phyloP scores from a whole-genome alignment of 176 grass and related monocot genomes.

The Lolium rigidum region DNA sequence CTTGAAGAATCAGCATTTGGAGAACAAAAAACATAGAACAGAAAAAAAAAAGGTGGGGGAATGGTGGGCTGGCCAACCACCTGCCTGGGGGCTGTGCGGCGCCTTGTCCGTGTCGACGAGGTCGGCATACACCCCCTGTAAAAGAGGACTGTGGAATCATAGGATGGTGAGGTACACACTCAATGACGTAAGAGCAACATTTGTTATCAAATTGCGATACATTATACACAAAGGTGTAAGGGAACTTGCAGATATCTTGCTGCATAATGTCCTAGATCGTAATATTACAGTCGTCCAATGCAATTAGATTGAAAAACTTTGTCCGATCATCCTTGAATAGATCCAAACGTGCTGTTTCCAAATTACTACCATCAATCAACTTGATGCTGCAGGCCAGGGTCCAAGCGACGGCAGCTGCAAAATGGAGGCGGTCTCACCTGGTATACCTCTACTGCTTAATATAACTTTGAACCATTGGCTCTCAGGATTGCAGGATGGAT shows the following conservation, averaged over 20 bases:
- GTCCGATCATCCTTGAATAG: not conserved
- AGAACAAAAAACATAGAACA: no score
- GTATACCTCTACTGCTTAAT: slow-evolving; percentile 55
- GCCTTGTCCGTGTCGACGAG: no score
- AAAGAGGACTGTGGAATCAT: no score
- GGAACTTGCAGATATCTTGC: slow-evolving; percentile 4
- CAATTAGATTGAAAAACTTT: not conserved
- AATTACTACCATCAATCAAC: not conserved
- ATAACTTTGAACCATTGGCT: slow-evolving; percentile 94
- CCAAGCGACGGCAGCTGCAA: slow-evolving; percentile 56
- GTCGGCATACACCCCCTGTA: no score
- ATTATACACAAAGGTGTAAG: not conserved
- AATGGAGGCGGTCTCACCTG: slow-evolving; percentile 37
- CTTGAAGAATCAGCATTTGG: no score
- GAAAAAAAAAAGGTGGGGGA: no score
- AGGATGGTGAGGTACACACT: no score
- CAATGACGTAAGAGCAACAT: no score
- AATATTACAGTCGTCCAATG: not conserved
- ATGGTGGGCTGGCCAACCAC: no score
- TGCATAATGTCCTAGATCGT: not conserved
- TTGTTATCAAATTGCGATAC: not conserved
- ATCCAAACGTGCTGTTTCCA: not conserved
- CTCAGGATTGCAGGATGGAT: slow-evolving; percentile 76
- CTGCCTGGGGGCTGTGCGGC: no score
- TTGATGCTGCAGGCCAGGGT: slow-evolving; percentile 33